Base-by-base conservation (phyloP, 768 basidiomycete genomes). In the Kwoniella europaea region DNA sequence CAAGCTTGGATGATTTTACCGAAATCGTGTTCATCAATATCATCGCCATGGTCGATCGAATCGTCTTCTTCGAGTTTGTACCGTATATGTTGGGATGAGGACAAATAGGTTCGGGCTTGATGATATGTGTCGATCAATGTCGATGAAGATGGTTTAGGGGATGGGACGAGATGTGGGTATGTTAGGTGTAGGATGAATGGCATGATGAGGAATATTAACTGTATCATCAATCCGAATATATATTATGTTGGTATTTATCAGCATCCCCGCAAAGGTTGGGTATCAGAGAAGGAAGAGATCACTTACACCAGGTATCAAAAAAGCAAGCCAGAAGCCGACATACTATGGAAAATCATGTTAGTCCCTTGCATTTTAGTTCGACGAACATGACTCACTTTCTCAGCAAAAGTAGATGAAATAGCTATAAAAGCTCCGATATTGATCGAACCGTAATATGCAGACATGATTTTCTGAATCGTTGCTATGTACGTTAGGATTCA, bases 341-440 rank as follows among this genome's bases (percentile, higher is more conserved):
- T 71, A 71, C 69, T 71, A 50, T 22, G 35, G 35, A 35, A 35
- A 6, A 6, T 35, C 35, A 35, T 35, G 27, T 27, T 9, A 35
- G 35, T 7, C 35, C 35, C 1, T 35, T 35, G 6, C 27, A 27
- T 27, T 27, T 4, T 2, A 27, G 4, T 27, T 9, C 52, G 13
- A 41, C 1, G 7, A 42, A 15, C n/a, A 27, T 10, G 1, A 44
- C 73, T 67, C 54, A 76, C 69, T 61, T 79, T 76, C 67, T 81
- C 74, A 13, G 74, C 74, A 69, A 70, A 76, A 3, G 74, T 65
- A 3, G 74, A 70, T 15, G 63, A 56, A 18, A 76, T 69, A 53
- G 72, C 67, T 53, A 77, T 58, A 72, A 83, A 77, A 4, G 79
- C 76, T 13, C 82, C 82, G 12, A 83, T 63, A 69, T 83, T 83